phyloP scores from a whole-genome alignment of 2,329 filamentous ascomycete species.

The Fusarium protoensiforme region DNA sequence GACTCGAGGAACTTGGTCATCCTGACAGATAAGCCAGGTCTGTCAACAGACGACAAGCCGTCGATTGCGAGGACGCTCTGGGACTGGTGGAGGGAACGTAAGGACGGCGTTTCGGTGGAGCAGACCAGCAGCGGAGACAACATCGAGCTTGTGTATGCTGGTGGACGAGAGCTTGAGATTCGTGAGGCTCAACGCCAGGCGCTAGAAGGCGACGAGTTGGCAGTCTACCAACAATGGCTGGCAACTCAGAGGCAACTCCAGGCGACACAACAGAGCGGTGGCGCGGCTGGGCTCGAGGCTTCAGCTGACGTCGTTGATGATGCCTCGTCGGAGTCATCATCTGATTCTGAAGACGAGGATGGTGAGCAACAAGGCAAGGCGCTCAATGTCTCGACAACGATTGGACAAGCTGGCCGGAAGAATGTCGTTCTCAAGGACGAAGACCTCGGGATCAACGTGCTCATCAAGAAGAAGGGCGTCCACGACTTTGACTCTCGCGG shows the following conservation, averaged over 20 bases:
- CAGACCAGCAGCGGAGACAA: conserved; percentile 64
- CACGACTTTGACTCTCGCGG: conserved; percentile 93
- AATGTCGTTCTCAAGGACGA: conserved; percentile 89
- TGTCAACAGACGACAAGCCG: conserved; percentile 52
- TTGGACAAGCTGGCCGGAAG: conserved; percentile 85
- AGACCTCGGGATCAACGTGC: conserved; percentile 89
- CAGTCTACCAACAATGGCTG: conserved; percentile 90
- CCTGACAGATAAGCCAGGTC: conserved; percentile 79
- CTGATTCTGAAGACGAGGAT: conserved; percentile 89
- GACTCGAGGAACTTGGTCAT: conserved; percentile 87
- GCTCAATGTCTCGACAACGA: conserved; percentile 85
- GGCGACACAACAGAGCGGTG: conserved; percentile 78
- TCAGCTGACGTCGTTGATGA: conserved; percentile 83
- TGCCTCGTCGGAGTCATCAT: conserved; percentile 85
- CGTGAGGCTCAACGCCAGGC: conserved; percentile 70
- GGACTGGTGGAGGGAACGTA: conserved; percentile 79
- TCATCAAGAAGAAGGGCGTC: conserved; percentile 89
- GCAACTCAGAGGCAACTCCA: conserved; percentile 89
- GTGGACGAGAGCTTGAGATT: conserved; percentile 71
- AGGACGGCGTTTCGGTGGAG: conserved; percentile 71
- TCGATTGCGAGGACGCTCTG: conserved; percentile 81
- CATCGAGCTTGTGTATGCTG: conserved; percentile 74
- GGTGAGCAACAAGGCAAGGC: conserved; percentile 91
- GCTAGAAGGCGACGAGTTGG: conserved; percentile 79
- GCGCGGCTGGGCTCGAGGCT: conserved; percentile 74